A percentile compares a stretch with the other conserved stretches of the same genome.
phyloP scores from a whole-genome alignment of 1,284 basidiomycete species.

The Testicularia cyperi region DNA sequence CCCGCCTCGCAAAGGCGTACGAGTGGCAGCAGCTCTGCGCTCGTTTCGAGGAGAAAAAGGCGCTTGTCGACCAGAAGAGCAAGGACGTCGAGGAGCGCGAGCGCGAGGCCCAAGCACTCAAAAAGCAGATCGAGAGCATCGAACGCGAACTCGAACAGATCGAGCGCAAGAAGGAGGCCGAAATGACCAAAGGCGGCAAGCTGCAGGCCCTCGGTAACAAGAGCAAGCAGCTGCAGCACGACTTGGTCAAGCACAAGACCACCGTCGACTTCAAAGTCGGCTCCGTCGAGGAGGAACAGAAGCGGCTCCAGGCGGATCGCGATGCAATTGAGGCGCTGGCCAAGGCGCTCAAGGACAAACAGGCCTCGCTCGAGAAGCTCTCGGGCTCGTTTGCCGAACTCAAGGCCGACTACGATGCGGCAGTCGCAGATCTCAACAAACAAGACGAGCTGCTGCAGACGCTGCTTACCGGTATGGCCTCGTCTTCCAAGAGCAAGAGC shows the following conservation, averaged over 20 bases:
- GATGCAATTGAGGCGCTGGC: constrained; percentile 61
- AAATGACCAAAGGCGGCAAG: constrained; percentile 74
- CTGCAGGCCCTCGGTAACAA: constrained; percentile 76
- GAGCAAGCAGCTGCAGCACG: constrained; percentile 77
- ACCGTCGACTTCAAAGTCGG: constrained; percentile 81
- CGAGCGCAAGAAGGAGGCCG: constrained; percentile 65
- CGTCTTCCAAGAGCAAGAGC: constrained; percentile 64
- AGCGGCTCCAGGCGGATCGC: constrained; percentile 67
- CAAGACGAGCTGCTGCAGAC: constrained; percentile 94
- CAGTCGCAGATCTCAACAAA: constrained; percentile 70
- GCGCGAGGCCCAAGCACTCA: constrained; percentile 58
- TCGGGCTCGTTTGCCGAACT: constrained; percentile 59
- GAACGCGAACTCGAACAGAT: constrained; percentile 65
- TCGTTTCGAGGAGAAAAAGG: constrained; percentile 61
- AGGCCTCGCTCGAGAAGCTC: constrained; percentile 20
- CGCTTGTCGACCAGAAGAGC: constrained; percentile 56
- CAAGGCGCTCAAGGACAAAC: constrained; percentile 63
- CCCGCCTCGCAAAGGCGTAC: constrained; percentile 79
- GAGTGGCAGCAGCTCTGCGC: constrained; percentile 70
- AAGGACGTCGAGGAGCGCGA: constrained; percentile 57
- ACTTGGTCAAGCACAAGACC: constrained; percentile 80
- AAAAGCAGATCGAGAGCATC: constrained; percentile 58
- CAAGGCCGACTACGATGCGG: constrained; percentile 68
- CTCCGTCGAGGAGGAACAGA: constrained; percentile 78
- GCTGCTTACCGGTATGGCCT: constrained; percentile 84